phyloP scores from a whole-genome alignment of 2,329 filamentous ascomycete genomes.

The Calonectria leucothoes region DNA sequence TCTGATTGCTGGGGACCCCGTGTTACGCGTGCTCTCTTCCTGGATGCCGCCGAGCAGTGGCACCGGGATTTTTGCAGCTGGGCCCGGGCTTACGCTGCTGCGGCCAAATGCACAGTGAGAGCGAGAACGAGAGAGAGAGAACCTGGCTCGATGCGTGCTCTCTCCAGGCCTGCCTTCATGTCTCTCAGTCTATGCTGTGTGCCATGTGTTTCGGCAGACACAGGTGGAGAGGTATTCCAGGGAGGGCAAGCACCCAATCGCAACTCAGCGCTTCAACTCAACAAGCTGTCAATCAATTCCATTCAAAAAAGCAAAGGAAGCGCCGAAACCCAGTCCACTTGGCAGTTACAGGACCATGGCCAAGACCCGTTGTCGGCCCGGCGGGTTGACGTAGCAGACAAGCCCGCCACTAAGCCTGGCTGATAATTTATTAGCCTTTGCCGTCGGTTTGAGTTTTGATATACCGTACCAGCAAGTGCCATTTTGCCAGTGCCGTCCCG shows the following conservation, averaged over 20 bases:
- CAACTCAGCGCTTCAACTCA: not conserved
- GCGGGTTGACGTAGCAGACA: not conserved
- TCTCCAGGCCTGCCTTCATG: too few species aligned
- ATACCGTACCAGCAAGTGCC: not conserved
- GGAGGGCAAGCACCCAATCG: not conserved
- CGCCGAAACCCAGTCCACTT: conserved; percentile 4
- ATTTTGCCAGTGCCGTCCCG: not conserved
- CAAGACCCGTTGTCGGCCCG: conserved; percentile 3
- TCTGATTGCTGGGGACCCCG: conserved; percentile 16
- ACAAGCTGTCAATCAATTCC: conserved; percentile 2
- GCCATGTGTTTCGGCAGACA: conserved; percentile 3
- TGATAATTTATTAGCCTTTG: not conserved
- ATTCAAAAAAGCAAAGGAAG: conserved; percentile 7
- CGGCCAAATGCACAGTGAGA: not conserved
- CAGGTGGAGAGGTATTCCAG: not conserved
- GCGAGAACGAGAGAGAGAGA: not conserved
- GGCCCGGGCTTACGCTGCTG: not conserved
- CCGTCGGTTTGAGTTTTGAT: not conserved
- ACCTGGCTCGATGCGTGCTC: not conserved
- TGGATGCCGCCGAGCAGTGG: not conserved
- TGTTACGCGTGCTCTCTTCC: conserved; percentile 5
- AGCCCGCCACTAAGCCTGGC: not conserved
- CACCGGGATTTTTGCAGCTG: not conserved
- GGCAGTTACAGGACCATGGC: not conserved
- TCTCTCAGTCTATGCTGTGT: not conserved